Conservation (phyloP, 768 basidiomycete species). For the Hypholoma fasciculare region DNA sequence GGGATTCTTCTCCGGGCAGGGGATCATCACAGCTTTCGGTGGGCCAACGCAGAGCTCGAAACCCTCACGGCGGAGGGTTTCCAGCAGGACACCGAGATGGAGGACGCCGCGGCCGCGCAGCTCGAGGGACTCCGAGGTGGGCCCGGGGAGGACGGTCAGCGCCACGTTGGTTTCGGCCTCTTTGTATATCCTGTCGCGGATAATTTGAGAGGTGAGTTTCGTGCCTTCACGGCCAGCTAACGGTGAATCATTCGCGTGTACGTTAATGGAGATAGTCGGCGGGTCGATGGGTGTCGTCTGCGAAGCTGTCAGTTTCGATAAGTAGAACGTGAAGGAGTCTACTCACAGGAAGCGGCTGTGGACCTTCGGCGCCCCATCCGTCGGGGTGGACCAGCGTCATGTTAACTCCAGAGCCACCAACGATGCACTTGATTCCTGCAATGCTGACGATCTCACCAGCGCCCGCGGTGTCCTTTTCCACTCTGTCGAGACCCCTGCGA, state of each 20-base stretch:
- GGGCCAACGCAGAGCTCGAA: constrained; percentile 47
- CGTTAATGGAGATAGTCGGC: constrained; percentile 47
- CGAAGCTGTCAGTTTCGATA: constrained; percentile 9
- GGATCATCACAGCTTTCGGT: constrained; percentile 51
- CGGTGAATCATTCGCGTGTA: constrained; percentile 49
- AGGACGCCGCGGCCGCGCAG: constrained; percentile 49
- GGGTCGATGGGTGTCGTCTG: constrained; percentile 50
- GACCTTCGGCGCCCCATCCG: constrained; percentile 43
- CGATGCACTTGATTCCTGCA: constrained; percentile 41
- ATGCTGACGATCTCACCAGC: constrained; percentile 52
- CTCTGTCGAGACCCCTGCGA: constrained; percentile 38
- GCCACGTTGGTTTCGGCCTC: constrained; percentile 55
- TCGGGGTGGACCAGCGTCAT: constrained; percentile 44
- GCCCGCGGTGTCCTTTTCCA: constrained; percentile 43
- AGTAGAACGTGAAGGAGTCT: background rate
- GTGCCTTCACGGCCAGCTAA: constrained; percentile 45
- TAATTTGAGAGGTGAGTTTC: constrained; percentile 49
- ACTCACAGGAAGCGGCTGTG: constrained; percentile 38
- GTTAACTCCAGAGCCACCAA: constrained; percentile 41
- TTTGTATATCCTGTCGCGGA: constrained; percentile 47
- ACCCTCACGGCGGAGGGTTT: constrained; percentile 49
- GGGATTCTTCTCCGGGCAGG: constrained; percentile 33
- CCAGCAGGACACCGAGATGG: constrained; percentile 51
- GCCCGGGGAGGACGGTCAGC: constrained; percentile 47
- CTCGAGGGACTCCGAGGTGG: constrained; percentile 49